Conservation (phyloP, 164 flowering plant species). For the Aristolochia californica region DNA sequence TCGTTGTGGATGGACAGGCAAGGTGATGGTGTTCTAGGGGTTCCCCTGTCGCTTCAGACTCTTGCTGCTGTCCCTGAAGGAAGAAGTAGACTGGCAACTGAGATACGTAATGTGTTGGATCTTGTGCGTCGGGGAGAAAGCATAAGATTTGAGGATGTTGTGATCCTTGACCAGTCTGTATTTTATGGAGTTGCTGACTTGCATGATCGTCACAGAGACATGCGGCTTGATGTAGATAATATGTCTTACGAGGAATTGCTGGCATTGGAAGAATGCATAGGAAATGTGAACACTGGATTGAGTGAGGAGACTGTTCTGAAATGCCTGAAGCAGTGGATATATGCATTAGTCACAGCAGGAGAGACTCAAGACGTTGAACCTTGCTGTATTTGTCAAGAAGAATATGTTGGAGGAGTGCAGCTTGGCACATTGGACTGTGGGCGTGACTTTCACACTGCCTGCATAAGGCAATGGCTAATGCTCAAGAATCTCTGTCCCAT, state of each 20-base stretch:
- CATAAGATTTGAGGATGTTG: constrained; percentile 78
- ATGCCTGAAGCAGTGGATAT: constrained; percentile 39
- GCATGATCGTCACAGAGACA: constrained; percentile 85
- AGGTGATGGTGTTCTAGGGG: constrained; percentile 39
- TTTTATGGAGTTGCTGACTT: constrained; percentile 57
- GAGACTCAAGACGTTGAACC: constrained; percentile 43
- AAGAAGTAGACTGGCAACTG: constrained; percentile 63
- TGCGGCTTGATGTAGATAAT: constrained; percentile 96
- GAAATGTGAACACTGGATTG: constrained; percentile 75
- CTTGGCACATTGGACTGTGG: constrained; percentile 64
- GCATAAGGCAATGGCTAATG: constrained; percentile 78
- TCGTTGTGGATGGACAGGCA: constrained; percentile 52
- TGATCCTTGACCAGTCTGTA: constrained; percentile 69
- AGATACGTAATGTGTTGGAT: constrained; percentile 80
- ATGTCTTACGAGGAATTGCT: constrained; percentile 94
- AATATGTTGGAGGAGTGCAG: constrained; percentile 46
- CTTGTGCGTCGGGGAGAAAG: constrained; percentile 70
- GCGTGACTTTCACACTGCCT: constrained; percentile 61
- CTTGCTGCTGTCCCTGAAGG: constrained; percentile 54
- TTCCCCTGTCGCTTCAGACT: constrained; percentile 42
- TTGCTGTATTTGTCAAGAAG: constrained; percentile 86
- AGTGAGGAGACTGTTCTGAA: constrained; percentile 46
- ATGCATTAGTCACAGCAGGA: constrained; percentile 9
- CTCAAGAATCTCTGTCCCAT: constrained; percentile 78
- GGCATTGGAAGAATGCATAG: constrained; percentile 82